Evolutionary conservation across 2,329 filamentous ascomycete genomes (phyloP).

Genomic region (Aspergillus glaucus): DNA sequence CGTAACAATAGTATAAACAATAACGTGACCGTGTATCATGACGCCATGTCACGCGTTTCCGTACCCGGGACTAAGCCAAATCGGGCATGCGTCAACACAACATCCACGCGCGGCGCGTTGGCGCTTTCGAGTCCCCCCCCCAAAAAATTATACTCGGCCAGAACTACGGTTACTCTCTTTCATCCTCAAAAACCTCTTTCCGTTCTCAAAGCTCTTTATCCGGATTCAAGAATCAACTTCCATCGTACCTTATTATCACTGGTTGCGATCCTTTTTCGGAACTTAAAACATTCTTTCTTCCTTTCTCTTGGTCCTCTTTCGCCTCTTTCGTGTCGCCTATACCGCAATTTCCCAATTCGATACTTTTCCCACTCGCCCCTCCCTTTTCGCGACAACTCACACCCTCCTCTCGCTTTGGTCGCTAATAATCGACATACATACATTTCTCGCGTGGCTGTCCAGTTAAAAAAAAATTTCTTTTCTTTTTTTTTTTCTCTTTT

Average conservation of each 20-base stretch:
- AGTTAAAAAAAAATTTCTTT: background rate
- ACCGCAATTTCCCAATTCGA: constrained; percentile 19
- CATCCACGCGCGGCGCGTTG: constrained; percentile 26
- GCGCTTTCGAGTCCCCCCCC: constrained; percentile 12
- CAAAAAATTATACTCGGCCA: background rate
- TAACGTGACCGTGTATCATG: background rate
- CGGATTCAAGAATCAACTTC: background rate
- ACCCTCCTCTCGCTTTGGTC: constrained; percentile 8
- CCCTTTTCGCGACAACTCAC: constrained; percentile 9
- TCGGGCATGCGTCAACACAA: constrained; percentile 21
- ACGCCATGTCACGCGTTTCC: constrained; percentile 17
- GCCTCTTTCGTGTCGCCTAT: constrained; percentile 8
- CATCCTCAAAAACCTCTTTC: background rate
- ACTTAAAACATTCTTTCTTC: background rate
- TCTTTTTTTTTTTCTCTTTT: constrained; percentile 7
- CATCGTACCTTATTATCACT: background rate
- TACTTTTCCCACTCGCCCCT: constrained; percentile 6
- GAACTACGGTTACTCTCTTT: background rate
- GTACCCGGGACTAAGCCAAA: constrained; percentile 21
- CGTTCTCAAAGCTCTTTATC: background rate
- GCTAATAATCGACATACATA: background rate
- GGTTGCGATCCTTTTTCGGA: background rate
- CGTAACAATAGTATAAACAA: no score
- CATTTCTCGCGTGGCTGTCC: constrained; percentile 18
- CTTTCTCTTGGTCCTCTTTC: background rate